Percentiles rank a stretch among this genome's conserved stretches.
phyloP scores from a whole-genome alignment of 139 green algal species.

The Parachlorella kessleri region DNA sequence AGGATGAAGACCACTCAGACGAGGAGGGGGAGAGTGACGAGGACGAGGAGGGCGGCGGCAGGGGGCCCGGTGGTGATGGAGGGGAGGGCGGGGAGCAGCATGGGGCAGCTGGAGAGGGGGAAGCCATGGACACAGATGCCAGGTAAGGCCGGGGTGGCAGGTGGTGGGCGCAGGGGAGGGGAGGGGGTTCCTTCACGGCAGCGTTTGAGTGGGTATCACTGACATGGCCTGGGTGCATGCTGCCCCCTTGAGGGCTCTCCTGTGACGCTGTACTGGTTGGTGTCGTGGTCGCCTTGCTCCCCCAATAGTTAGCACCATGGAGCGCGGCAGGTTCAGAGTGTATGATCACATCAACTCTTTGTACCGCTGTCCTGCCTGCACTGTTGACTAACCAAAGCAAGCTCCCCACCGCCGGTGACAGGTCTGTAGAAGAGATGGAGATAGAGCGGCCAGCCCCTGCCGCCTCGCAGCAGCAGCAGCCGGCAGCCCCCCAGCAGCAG shows the following conservation, averaged over 20 bases:
- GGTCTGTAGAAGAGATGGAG: neutral
- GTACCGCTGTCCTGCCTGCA: no score
- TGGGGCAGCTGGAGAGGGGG: conserved; percentile 2
- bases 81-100: neutral
- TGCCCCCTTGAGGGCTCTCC: neutral
- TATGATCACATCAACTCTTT: no score
- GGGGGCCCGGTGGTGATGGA: conserved; percentile 11
- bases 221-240: neutral
- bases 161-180: neutral
- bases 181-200: neutral
- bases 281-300: no score
- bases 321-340: no score
- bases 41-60: neutral
- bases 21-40: no score
- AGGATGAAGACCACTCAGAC: no score
- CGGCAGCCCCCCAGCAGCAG: neutral
- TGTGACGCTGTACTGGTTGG: neutral
- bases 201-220: neutral
- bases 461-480: neutral
- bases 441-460: conserved; percentile 6
- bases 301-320: no score
- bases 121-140: conserved; percentile 24
- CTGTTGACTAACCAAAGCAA: no score
- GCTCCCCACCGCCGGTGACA: no score
- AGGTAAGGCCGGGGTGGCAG: neutral